Conservation (phyloP, 1,284 basidiomycete genomes). For the Tilletia indica region DNA sequence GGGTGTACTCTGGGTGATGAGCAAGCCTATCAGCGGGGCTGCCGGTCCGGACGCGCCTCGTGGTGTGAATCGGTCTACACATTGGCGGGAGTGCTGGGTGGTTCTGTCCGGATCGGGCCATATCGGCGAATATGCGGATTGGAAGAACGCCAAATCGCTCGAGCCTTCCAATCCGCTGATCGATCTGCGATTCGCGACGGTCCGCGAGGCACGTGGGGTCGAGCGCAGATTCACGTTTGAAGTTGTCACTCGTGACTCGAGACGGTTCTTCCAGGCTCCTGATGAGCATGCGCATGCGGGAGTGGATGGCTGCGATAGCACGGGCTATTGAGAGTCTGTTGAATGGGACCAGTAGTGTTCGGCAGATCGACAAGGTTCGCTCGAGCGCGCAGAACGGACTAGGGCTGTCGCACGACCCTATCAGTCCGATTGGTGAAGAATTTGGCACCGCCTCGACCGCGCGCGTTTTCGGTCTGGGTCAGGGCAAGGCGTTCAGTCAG, state of each 20-base stretch:
- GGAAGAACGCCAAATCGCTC: conserved; percentile 42
- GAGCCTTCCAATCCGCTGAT: conserved; percentile 42
- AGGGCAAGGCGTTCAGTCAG: conserved; percentile 33
- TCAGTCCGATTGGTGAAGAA: conserved; percentile 13
- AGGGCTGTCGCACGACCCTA: neutral
- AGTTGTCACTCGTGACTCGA: conserved; percentile 60
- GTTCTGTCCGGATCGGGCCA: conserved; percentile 46
- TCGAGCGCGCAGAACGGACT: conserved; percentile 15
- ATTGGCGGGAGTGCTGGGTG: conserved; percentile 47
- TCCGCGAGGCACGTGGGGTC: conserved; percentile 42
- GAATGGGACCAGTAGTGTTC: conserved; percentile 56
- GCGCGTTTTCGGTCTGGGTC: conserved; percentile 19
- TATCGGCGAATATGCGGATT: conserved; percentile 43
- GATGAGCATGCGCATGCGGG: conserved; percentile 59
- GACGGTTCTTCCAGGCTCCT: conserved; percentile 61
- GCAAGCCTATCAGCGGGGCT: conserved; percentile 32
- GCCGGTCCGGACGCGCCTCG: conserved; percentile 40
- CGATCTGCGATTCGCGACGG: conserved; percentile 52
- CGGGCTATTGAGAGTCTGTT: conserved; percentile 61
- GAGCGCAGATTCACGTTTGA: conserved; percentile 59
- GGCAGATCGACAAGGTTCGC: conserved; percentile 42
- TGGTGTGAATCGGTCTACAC: conserved; percentile 31
- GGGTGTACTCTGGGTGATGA: conserved; percentile 44
- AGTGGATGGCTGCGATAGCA: conserved; percentile 61
- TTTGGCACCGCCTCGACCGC: neutral